A percentile compares a stretch with the other conserved stretches of the same genome.
These are phyloP conservation scores for Zangia roseola DNA, from an alignment of 768 basidiomycete species.

Conservation along the genomic window DNA sequence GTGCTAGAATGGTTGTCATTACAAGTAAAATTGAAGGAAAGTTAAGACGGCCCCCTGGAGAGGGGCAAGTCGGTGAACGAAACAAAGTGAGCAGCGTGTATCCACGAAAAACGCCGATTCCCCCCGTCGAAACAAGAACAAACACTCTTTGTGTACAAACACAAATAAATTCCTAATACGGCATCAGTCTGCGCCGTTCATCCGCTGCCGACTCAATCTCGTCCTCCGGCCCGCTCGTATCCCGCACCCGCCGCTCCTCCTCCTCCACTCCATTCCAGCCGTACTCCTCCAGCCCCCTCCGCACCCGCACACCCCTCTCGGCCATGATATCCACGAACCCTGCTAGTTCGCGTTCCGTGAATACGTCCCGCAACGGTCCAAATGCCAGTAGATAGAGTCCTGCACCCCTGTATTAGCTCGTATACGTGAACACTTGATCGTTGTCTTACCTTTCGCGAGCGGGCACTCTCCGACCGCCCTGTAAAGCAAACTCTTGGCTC, in stretches of 20 bases:
- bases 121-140: slow-evolving; percentile 22
- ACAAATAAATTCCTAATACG: slow-evolving; percentile 1
- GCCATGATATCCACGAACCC: slow-evolving; percentile 71
- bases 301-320: slow-evolving; percentile 67
- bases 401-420: slow-evolving; percentile 31
- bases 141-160: slow-evolving; percentile 22
- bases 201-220: slow-evolving; percentile 60
- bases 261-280: slow-evolving; percentile 9
- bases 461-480: slow-evolving; percentile 76
- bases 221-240: slow-evolving; percentile 15
- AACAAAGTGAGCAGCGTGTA: too few relatives aligned
- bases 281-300: slow-evolving; percentile 55
- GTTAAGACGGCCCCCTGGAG: slow-evolving; percentile 20
- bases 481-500: slow-evolving; percentile 72
- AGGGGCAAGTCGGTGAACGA: slow-evolving; percentile 14
- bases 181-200: slow-evolving; percentile 29
- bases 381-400: slow-evolving; percentile 80
- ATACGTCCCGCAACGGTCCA: slow-evolving; percentile 62
- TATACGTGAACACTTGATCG: background rate
- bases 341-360: slow-evolving; percentile 57
- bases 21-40: slow-evolving; percentile 18
- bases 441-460: slow-evolving; percentile 58
- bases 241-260: slow-evolving; percentile 21
- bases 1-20: slow-evolving; percentile 65
- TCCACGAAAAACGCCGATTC: too few relatives aligned